phyloP scores from a whole-genome alignment of 768 basidiomycete species.

The Astraeus odoratus region DNA sequence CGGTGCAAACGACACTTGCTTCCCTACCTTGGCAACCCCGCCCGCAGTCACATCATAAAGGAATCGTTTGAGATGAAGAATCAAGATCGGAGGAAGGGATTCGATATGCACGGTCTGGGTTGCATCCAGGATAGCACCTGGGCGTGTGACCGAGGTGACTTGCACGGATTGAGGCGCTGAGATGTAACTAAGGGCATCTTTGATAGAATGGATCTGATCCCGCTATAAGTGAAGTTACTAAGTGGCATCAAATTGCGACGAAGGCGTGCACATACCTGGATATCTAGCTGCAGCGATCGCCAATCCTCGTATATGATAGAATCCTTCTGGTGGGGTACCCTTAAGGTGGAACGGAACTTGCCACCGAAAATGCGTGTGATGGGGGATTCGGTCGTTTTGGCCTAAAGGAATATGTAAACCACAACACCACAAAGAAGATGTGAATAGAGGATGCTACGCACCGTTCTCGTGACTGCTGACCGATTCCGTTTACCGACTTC shows the following conservation, averaged over 20 bases:
- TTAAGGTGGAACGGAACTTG: slow-evolving; percentile 79
- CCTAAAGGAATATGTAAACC: slow-evolving; percentile 33
- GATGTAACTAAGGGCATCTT: slow-evolving; percentile 75
- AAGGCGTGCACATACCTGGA: slow-evolving; percentile 49
- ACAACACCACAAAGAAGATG: background rate
- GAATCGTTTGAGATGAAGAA: slow-evolving; percentile 90
- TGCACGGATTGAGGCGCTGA: slow-evolving; percentile 78
- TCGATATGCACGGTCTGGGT: slow-evolving; percentile 72
- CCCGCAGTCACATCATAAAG: slow-evolving; percentile 69
- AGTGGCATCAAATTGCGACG: background rate
- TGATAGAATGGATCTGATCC: slow-evolving; percentile 67
- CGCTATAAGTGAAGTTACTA: slow-evolving; percentile 34
- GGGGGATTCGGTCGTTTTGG: slow-evolving; percentile 75
- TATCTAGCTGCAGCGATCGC: slow-evolving; percentile 83
- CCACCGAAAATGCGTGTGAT: slow-evolving; percentile 93
- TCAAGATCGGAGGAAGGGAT: slow-evolving; percentile 72
- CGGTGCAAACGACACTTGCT: slow-evolving; percentile 70
- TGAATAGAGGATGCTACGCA: slow-evolving; percentile 30
- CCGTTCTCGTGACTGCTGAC: slow-evolving; percentile 71
- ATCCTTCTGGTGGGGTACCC: slow-evolving; percentile 77
- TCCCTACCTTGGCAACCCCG: slow-evolving; percentile 81
- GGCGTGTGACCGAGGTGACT: slow-evolving; percentile 48
- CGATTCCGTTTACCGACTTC: slow-evolving; percentile 91
- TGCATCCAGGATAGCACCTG: slow-evolving; percentile 62
- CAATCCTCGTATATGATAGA: slow-evolving; percentile 89